Percentiles rank a stretch among this genome's conserved stretches.
Conservation (phyloP, 768 basidiomycete species). For the Chiua virens region DNA sequence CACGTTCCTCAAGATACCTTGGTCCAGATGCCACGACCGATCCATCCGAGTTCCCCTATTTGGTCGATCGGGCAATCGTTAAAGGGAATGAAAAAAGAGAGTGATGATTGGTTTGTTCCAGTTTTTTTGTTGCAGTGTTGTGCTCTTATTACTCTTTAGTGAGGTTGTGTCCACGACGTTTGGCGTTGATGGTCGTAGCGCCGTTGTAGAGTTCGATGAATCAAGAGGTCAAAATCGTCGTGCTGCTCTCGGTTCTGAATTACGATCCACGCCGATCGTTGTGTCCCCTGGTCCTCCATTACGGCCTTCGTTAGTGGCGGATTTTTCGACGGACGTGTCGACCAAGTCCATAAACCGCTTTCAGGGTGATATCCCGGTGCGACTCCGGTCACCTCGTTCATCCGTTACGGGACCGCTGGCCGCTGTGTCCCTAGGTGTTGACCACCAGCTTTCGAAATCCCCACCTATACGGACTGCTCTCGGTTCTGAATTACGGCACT, state of each 20-base stretch:
- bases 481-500: neutral
- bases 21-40: neutral
- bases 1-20: neutral
- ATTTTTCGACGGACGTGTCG: neutral
- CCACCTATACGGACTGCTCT: neutral
- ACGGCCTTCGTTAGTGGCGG: neutral
- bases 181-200: neutral
- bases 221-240: neutral
- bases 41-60: neutral
- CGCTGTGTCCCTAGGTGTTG: constrained; percentile 1
- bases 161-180: neutral
- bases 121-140: neutral
- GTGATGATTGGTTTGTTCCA: constrained; percentile 9
- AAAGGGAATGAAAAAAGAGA: neutral
- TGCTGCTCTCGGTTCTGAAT: neutral
- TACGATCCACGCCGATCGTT: neutral
- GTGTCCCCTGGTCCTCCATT: constrained; percentile 1
- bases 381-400: neutral
- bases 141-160: constrained; percentile 9
- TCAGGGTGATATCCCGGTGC: neutral
- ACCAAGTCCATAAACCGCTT: neutral
- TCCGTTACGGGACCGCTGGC: neutral
- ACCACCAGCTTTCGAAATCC: no score
- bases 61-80: neutral
- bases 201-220: neutral